These are phyloP conservation scores for Penicillium roqueforti DNA, from an alignment of 495 filamentous ascomycete species.

Conservation along the genomic window DNA sequence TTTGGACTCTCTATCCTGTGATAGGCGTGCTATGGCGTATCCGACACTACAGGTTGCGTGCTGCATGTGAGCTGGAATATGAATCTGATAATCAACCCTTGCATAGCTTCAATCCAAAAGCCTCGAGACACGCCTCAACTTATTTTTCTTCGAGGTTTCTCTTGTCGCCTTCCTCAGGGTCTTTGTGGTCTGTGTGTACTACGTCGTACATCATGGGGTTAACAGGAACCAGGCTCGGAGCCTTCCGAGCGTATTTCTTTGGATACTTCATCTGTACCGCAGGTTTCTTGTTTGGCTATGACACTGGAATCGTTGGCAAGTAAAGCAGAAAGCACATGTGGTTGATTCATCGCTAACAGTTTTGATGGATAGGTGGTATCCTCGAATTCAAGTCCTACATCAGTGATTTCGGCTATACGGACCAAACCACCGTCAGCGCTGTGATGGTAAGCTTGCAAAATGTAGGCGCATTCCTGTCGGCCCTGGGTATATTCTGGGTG, in stretches of 20 bases:
- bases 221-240: slow-evolving; percentile 22
- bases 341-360: not conserved
- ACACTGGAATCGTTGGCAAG: slow-evolving; percentile 28
- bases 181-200: not conserved
- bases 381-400: slow-evolving; percentile 23
- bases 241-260: slow-evolving; percentile 28
- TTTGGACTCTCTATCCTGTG: too few species aligned
- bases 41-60: slow-evolving; percentile 21
- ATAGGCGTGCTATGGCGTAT: slow-evolving; percentile 30
- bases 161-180: not conserved
- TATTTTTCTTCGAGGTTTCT: not conserved
- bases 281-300: slow-evolving; percentile 30
- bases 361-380: slow-evolving; percentile 17
- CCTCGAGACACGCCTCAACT: not conserved
- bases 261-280: slow-evolving; percentile 27
- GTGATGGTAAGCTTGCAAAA: slow-evolving; percentile 31
- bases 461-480: slow-evolving; percentile 31
- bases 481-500: slow-evolving; percentile 39
- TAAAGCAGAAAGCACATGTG: not conserved
- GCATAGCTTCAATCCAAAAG: not conserved
- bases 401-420: slow-evolving; percentile 24
- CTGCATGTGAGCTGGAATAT: not conserved
- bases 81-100: not conserved
- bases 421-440: slow-evolving; percentile 25
- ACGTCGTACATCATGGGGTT: slow-evolving; percentile 15